Percentiles rank a stretch among this genome's conserved stretches.
phyloP scores from a whole-genome alignment of 1,139 yeast genomes.

The Geotrichum europaeum region DNA sequence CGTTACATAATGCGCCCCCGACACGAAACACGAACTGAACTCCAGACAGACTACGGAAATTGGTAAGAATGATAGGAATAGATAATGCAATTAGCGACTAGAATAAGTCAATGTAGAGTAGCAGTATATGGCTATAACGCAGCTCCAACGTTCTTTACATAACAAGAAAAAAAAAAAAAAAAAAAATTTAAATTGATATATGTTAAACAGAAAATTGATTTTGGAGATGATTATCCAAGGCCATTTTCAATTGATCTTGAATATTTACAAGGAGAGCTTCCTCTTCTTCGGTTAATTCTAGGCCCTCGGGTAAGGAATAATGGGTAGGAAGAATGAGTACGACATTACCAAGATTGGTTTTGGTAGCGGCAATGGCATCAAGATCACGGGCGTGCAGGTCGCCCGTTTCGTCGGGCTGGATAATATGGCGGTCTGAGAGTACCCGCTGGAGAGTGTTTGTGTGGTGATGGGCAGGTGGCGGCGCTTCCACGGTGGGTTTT shows the following conservation, averaged over 20 bases:
- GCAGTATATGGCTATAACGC: neutral
- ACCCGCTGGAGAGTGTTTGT: constrained; percentile 2
- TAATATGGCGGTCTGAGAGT: constrained; percentile 11
- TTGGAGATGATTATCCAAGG: neutral
- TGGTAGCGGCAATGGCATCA: constrained; percentile 1
- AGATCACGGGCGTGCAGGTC: constrained; percentile 5
- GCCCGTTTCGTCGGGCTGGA: constrained; percentile 15
- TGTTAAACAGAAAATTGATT: neutral
- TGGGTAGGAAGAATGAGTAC: constrained; percentile 18
- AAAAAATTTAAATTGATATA: neutral
- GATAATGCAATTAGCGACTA: constrained; percentile 7
- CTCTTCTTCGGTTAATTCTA: constrained; percentile 18
- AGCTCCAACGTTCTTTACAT: neutral
- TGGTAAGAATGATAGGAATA: neutral
- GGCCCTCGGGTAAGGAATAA: constrained; percentile 14
- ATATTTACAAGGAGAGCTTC: constrained; percentile 17
- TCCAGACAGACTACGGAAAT: neutral
- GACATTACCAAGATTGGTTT: neutral
- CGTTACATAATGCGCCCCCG: neutral
- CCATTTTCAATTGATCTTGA: constrained; percentile 16
- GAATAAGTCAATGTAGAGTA: neutral
- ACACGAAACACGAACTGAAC: neutral
- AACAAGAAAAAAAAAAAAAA: neutral
- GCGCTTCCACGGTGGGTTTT: neutral
- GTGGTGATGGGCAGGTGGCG: neutral